phyloP scores from a whole-genome alignment of 345 rosid genomes.

The Corchorus capsularis region DNA sequence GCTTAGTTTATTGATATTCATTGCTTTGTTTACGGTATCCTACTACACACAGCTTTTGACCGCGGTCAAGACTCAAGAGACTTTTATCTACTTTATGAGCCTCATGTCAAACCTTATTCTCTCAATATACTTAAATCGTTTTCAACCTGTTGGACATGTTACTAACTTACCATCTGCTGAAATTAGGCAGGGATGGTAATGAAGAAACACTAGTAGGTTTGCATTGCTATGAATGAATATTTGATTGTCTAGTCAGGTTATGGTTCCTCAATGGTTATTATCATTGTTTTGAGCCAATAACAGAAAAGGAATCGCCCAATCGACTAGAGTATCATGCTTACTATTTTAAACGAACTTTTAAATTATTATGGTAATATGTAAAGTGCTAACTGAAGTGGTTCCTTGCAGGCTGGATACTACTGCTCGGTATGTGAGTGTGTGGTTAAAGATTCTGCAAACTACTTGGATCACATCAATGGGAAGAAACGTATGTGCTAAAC shows the following conservation, averaged over 20 bases:
- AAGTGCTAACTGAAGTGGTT: slow-evolving; percentile 13
- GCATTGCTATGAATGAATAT: not conserved
- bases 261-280: not conserved
- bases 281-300: not conserved
- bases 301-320: not conserved
- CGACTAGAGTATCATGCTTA: not conserved
- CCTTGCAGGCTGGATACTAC: slow-evolving; percentile 87
- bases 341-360: too few species aligned
- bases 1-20: not conserved
- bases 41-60: not conserved
- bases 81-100: not conserved
- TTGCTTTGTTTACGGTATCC: not conserved
- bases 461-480: slow-evolving; percentile 98
- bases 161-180: not conserved
- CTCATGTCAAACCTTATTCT: not conserved
- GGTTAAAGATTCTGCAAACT: slow-evolving; percentile 98
- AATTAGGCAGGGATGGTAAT: slow-evolving; percentile 1
- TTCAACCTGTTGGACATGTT: slow-evolving; percentile 2
- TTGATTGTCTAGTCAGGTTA: not conserved
- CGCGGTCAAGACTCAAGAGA: not conserved
- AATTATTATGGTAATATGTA: not conserved
- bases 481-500: slow-evolving; percentile 72
- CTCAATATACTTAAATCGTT: not conserved
- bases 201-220: not conserved
- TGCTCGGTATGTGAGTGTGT: slow-evolving; percentile 96